A percentile compares a stretch with the other conserved stretches of the same genome.
Conservation (phyloP, 2,329 filamentous ascomycete species). For the Epicoccum nigrum region DNA sequence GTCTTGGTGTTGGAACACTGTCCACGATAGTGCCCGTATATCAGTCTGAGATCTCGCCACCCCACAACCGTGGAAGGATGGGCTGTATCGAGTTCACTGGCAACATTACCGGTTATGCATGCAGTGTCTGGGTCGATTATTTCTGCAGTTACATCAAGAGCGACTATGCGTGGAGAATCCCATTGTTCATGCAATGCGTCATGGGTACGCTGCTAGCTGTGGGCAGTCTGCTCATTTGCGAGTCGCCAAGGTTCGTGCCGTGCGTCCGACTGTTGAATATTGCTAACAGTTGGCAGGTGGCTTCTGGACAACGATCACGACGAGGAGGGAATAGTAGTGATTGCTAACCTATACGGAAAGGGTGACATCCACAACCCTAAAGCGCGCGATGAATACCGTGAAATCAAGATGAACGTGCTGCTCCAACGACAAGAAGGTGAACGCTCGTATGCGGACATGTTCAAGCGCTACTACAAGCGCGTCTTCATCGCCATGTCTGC, state of each 20-base stretch:
- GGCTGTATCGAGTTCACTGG: slow-evolving; percentile 98
- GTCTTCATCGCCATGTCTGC: slow-evolving; percentile 99
- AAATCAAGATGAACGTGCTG: slow-evolving; percentile 98
- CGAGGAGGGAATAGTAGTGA: slow-evolving; percentile 97
- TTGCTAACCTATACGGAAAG: slow-evolving; percentile 94
- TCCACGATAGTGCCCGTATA: slow-evolving; percentile 61
- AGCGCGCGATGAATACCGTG: slow-evolving; percentile 93
- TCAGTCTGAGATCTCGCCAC: slow-evolving; percentile 72
- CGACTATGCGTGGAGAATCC: slow-evolving; percentile 88
- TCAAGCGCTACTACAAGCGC: slow-evolving; percentile 85
- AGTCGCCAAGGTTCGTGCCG: slow-evolving; percentile 83
- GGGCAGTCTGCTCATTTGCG: slow-evolving; percentile 91
- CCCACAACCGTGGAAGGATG: slow-evolving; percentile 92
- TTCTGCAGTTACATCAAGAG: slow-evolving; percentile 89
- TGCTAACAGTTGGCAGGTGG: slow-evolving; percentile 67
- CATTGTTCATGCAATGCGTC: slow-evolving; percentile 87
- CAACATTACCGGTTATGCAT: slow-evolving; percentile 94
- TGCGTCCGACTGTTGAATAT: not conserved
- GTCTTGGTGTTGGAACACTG: slow-evolving; percentile 58
- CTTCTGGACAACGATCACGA: slow-evolving; percentile 96
- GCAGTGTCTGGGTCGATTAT: slow-evolving; percentile 98
- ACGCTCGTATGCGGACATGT: slow-evolving; percentile 91
- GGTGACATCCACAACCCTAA: slow-evolving; percentile 94
- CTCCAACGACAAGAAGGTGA: slow-evolving; percentile 94
- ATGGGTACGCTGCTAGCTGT: slow-evolving; percentile 87